phyloP scores from a whole-genome alignment of 1,139 yeast species.

The Geotrichum histeridarum region DNA sequence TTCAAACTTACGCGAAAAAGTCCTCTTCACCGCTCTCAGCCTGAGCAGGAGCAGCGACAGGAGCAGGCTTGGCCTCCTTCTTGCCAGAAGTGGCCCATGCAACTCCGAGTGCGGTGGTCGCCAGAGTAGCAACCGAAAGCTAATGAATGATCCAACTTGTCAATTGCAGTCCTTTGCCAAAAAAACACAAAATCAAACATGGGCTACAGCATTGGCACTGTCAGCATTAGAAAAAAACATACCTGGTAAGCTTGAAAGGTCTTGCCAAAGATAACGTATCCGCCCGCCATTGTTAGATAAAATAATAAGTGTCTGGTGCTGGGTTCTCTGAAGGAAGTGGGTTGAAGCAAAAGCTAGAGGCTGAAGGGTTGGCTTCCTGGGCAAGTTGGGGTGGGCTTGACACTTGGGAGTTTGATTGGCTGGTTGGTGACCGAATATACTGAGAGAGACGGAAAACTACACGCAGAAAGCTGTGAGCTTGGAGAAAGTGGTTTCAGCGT shows the following conservation, averaged over 20 bases:
- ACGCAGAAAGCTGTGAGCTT: no score
- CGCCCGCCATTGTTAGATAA: constrained; percentile 59
- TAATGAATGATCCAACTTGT: constrained; percentile 6
- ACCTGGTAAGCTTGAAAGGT: constrained; percentile 66
- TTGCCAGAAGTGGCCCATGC: constrained; percentile 31
- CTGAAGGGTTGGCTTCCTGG: not conserved
- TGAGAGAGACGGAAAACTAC: no score
- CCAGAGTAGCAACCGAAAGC: constrained; percentile 39
- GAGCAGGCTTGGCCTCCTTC: constrained; percentile 52
- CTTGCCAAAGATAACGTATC: constrained; percentile 73
- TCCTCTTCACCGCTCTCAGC: constrained; percentile 87
- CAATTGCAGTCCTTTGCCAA: not conserved
- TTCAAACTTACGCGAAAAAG: constrained; percentile 47
- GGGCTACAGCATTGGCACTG: not conserved
- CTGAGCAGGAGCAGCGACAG: constrained; percentile 47
- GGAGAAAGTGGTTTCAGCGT: no score
- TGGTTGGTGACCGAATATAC: not conserved
- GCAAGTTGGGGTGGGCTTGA: not conserved
- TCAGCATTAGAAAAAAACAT: constrained; percentile 17
- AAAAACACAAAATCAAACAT: constrained; percentile 1
- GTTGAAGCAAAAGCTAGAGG: not conserved
- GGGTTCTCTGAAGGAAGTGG: not conserved
- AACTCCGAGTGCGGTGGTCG: constrained; percentile 32
- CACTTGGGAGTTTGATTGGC: not conserved
- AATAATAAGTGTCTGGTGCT: not conserved